Evolutionary conservation across 2,329 filamentous ascomycete genomes (phyloP), one percentile per base, ranked within the genome.

Genomic region (Fragosphaeria purpurea): DNA sequence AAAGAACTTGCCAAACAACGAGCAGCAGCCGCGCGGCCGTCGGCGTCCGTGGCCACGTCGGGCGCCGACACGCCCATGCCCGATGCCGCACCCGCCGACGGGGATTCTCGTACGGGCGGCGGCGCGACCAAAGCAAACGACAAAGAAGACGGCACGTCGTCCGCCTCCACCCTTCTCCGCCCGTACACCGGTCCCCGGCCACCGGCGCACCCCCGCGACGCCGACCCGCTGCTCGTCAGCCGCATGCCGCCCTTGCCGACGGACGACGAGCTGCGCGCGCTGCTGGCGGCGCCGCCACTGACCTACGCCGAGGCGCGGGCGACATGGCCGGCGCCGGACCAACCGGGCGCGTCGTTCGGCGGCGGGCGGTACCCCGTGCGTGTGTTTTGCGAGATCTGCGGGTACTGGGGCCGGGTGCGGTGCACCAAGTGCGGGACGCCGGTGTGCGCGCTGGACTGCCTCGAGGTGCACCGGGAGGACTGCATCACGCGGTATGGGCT

Each of bases 371-470:
- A 80, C 55, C 82, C 84, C 3, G 70, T 70, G 44, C 72, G 85
- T 53, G 69, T 71, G 38, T 91, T 90, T 64, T 91, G 86, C 66
- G 83, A 84, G 62, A 80, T 88, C 35, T 91, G 86, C 62, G 86
- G 86, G 11, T 90, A 89, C 66, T 90, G 86, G 86, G 86, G 86
- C 2, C 71, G 82, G 41, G 82, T 88, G 44, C 77, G 76, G 65
- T 91, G 86, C 67, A 76, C 83, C 64, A 87, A 85, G 69, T 91
- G 86, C 66, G 85, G 85, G n/a, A 78, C 77, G 44, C 74, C 83
- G 59, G 81, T 87, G n/a, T 91, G 86, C 63, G 85, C 85, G 40
- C 65, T 90, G 57, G 82, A 86, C 53, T 90, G 86, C 60, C 73
- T 88, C 59, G 80, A 81, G 60, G 72, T 76, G 55, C 86, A 91